A percentile compares a stretch with the other conserved stretches of the same genome.
Conservation (phyloP, 495 filamentous ascomycete genomes). For the Friedmanniomyces endolithicus region DNA sequence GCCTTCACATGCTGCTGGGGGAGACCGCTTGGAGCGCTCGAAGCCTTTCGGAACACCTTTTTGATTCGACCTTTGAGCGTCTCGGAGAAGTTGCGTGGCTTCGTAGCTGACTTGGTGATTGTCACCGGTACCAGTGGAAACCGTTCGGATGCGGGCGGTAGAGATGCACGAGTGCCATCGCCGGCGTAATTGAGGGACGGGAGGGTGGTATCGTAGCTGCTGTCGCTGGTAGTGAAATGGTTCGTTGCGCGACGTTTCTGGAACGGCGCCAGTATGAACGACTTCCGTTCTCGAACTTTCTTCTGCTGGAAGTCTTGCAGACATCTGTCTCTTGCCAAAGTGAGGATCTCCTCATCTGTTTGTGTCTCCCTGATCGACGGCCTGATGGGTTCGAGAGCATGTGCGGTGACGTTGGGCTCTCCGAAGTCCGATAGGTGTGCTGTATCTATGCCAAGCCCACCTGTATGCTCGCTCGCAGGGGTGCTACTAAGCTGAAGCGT, state of each 20-base stretch:
- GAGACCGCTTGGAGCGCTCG: slow-evolving; percentile 4
- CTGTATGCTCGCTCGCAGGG: background rate
- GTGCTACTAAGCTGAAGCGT: slow-evolving; percentile 2
- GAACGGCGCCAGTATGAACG: slow-evolving; percentile 27
- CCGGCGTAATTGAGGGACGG: slow-evolving; percentile 14
- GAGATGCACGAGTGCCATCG: background rate
- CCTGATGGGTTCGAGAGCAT: background rate
- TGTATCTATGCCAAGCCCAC: background rate
- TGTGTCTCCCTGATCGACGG: slow-evolving; percentile 9
- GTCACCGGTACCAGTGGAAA: background rate
- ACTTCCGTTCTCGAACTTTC: slow-evolving; percentile 24
- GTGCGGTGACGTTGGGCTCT: background rate
- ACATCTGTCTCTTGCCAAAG: slow-evolving; percentile 22
- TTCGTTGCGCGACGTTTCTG: slow-evolving; percentile 17
- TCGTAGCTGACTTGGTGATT: background rate
- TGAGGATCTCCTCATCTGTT: slow-evolving; percentile 8
- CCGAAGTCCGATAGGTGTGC: slow-evolving; percentile 1
- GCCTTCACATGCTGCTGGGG: slow-evolving; percentile 21
- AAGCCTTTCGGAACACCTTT: slow-evolving; percentile 16
- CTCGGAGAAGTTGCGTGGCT: slow-evolving; percentile 13
- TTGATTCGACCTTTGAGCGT: slow-evolving; percentile 18
- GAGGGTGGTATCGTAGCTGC: slow-evolving; percentile 15
- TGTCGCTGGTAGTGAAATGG: slow-evolving; percentile 8
- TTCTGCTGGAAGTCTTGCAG: slow-evolving; percentile 27
- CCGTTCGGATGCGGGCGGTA: background rate